Evolutionary conservation across 768 basidiomycete genomes (phyloP), one percentile per base, ranked within the genome.

Genomic region (Leccinellum rugosiceps): DNA sequence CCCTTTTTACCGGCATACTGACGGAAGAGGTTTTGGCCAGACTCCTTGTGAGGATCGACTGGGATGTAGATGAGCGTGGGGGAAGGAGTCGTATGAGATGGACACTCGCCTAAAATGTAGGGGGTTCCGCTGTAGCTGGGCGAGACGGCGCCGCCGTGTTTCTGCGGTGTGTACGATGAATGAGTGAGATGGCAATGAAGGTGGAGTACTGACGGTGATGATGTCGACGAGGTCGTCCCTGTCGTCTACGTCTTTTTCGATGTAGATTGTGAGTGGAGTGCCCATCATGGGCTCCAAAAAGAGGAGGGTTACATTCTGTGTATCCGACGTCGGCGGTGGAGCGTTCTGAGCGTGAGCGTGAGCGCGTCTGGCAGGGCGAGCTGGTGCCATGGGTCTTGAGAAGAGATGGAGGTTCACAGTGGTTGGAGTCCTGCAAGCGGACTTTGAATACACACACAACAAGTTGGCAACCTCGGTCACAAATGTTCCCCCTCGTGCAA

Each of bases 281-380:
- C 92, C 92, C 71, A 90, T 81, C 82, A 90, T 86, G 63, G 88
- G 88, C 69, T 94, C 91, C 50, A 91, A 76, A 68, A 94, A 94
- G 55, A 93, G 78, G n/a, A 49, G 45, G 44, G 66, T 19, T 43
- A 43, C 68, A 61, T 76, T 76, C 60, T 74, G 67, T 59, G 74
- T 70, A 64, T 72, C 76, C 46, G 74, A 68, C 25, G 70, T 0
- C 0, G 63, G 57, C 58, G 60, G 71, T 57, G 59, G 68, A 25
- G 65, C 64, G 53, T 71, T 53, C 66, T 59, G 70, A 58, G 52
- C 60, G 58, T 80, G 78, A 69, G 72, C 68, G 72, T 80, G 78
- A 69, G 73, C 69, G 72, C 80, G 83, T 70, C 81, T 76, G 60
- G 79, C 76, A 72, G 83, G 76, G 74, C 85, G 85, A 70, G 81